phyloP scores from a whole-genome alignment of 129 eudicot species.

The Artemisia tridentata region DNA sequence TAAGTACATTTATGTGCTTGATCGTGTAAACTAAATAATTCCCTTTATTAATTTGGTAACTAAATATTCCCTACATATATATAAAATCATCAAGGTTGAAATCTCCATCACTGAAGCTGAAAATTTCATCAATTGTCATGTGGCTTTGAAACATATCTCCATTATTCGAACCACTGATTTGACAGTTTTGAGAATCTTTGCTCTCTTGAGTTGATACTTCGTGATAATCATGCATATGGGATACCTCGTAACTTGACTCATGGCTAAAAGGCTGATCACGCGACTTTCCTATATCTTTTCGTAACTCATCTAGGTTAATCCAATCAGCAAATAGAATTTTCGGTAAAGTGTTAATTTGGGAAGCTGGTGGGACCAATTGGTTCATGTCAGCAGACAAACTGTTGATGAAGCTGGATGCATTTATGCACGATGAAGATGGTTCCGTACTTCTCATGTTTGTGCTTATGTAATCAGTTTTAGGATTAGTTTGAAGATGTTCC shows the following conservation, averaged over 20 bases:
- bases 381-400: neutral
- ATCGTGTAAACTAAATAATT: too few species aligned
- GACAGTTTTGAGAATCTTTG: constrained; percentile 4
- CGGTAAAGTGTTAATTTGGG: constrained; percentile 26
- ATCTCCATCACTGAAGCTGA: constrained; percentile 16
- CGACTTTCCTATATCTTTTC: constrained; percentile 7
- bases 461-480: neutral
- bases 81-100: constrained; percentile 16
- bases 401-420: constrained; percentile 3
- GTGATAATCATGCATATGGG: neutral
- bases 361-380: constrained; percentile 11
- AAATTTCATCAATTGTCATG: constrained; percentile 20
- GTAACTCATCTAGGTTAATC: constrained; percentile 39
- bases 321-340: constrained; percentile 53
- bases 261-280: constrained; percentile 11
- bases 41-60: too few species aligned
- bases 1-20: too few species aligned
- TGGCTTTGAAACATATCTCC: neutral
- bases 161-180: constrained; percentile 4
- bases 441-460: neutral
- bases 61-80: constrained; percentile 9
- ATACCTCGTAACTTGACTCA: neutral
- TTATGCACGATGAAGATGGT: constrained; percentile 17
- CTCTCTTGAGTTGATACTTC: neutral
- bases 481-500: constrained; percentile 4